Base-by-base conservation (phyloP, 768 basidiomycete genomes). In the Mycena sanguinolenta region DNA sequence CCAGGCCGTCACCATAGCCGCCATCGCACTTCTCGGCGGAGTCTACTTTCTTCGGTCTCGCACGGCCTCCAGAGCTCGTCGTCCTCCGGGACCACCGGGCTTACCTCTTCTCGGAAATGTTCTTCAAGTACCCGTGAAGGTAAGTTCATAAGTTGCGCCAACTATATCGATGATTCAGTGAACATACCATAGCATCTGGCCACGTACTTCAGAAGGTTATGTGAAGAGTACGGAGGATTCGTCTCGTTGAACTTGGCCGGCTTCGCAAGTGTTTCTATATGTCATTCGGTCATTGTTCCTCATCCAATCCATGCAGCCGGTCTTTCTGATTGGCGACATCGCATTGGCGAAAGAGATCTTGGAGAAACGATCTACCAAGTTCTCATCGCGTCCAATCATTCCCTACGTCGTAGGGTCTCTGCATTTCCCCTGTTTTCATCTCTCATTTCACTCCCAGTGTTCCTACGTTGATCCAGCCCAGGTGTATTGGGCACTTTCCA, bases 11-110 rank as follows among this genome's bases (percentile, higher is more conserved):
- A 19, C 46, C 21, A n/a, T 49, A 49, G 46, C 46, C 23, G 19
- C 46, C 46, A 49, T 49, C 46, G 46, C 46, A 49, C 46, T 49
- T 19, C 46, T 49, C 46, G 46, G 46, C 19, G 46, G 46, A 49
- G 46, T 49, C 46, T 49, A 49, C 46, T 4, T 49, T 49, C 21
- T 49, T 49, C 46, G 46, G 46, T 49, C 46, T 49, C 46, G 19
- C n/a, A n/a, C 46, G 23, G 46, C 19, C 46, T 49, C 46, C 23
- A 49, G n/a, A 49, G 19, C 14, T 49, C 46, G 46, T 49, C 46
- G 46, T 19, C 46, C 46, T 49, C 46, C 46, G 46, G 46, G 46
- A 49, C 46, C 46, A 49, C 46, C 46, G 23, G 46, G 46, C 46
- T 49, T 49, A 49, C 46, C 46, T 49, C 19, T 49, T 49, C 46